Percentiles rank a stretch among this genome's conserved stretches.
These are phyloP conservation scores for Eucalyptus sp. DNA, from an alignment of 345 rosid species.

Conservation along the genomic window DNA sequence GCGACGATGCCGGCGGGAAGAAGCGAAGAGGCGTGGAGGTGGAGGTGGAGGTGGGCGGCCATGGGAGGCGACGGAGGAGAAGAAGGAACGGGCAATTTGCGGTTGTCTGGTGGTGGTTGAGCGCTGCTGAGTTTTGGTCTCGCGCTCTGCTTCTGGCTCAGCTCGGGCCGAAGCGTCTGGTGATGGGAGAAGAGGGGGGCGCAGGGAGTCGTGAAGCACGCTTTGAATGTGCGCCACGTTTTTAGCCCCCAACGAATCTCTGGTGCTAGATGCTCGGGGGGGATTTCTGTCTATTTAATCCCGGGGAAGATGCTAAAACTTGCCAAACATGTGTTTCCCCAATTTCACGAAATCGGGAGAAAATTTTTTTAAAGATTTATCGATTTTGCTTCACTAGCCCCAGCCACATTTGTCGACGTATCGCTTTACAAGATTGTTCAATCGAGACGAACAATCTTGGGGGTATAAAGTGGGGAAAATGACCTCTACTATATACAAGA, in stretches of 20 bases:
- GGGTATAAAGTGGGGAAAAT: neutral
- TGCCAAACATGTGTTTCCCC: neutral
- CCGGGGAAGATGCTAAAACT: neutral
- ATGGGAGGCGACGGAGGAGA: neutral
- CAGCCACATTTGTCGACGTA: neutral
- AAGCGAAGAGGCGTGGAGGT: constrained; percentile 11
- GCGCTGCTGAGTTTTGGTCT: neutral
- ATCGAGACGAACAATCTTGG: neutral
- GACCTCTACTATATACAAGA: neutral
- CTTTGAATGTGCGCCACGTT: neutral
- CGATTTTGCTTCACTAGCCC: neutral
- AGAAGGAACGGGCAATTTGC: neutral
- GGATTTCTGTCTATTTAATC: neutral
- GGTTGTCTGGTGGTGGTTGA: neutral
- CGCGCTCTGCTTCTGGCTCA: neutral
- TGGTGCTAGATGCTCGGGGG: neutral
- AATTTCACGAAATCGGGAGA: neutral
- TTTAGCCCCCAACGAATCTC: neutral
- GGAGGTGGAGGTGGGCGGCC: neutral
- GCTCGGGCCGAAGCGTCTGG: neutral
- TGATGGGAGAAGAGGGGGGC: neutral
- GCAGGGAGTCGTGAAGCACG: neutral
- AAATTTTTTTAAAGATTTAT: neutral
- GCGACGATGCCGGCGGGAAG: constrained; percentile 36
- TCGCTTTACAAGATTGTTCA: neutral